Evolutionary conservation across 441 rosid genomes (phyloP), one percentile per base, ranked within the genome.

Genomic region (Viola pubescens): DNA sequence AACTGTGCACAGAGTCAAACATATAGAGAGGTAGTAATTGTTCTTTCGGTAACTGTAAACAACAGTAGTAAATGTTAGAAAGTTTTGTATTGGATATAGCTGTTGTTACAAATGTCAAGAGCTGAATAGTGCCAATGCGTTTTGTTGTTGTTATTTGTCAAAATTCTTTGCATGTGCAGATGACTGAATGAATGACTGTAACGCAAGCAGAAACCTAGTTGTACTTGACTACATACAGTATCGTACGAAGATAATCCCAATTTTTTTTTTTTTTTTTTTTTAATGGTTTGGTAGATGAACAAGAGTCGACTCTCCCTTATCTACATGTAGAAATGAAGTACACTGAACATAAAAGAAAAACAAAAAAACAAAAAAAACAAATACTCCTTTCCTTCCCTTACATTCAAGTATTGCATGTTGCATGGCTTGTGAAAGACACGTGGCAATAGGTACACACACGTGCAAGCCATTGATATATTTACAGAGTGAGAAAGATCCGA

Each of bases 371-470:
- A 26, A 26, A 19, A 3, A 4, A 12, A 0, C 55, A 19, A 1
- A 4, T 12, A 0, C 55, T 8, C 2, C n/a, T 4, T 37, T 10
- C 43, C 9, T 13, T 26, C 13, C 10, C 26, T 46, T 12, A n/a
- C 62, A 13, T 4, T 19, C 55, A 26, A 19, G 10, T 12, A 9
- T 11, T 38, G 12, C 9, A 37, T 48, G 9, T 16, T 68, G 67
- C 73, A 62, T 58, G 73, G 52, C 61, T 67, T 37, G 9, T 9
- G 2, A 7, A 7, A 43, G 65, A 48, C 60, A 72, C 42, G 56
- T 63, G 69, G 59, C 69, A 13, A 4, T 6, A 6, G 7, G 14
- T 14, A 43, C 41, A 56, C 56, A 63, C 52, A 67, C 50, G 56
- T 63, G 63, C 66, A 38, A 12, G 26, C 44, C 44, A 3, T 52